Evolutionary conservation across 805 yeast species (phyloP), one percentile per base, ranked within the genome.

Genomic region (Pichia heedii): DNA sequence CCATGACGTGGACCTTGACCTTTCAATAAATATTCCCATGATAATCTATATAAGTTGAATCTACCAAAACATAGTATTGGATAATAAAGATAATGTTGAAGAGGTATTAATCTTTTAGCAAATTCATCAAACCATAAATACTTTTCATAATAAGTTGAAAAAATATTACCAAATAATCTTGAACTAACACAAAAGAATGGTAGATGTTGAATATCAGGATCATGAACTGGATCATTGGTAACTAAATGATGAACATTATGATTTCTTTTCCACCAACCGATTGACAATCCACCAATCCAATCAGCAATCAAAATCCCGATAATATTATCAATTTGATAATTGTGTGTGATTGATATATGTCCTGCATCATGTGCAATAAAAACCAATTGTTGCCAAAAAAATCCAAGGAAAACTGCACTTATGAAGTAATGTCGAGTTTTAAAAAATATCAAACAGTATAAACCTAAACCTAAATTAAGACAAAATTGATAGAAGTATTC

Each of bases 211-310:
- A 87, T 88, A 63, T 87, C 96, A 0, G 96, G 96, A 55, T 87
- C 96, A 57, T 88, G 95, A 2, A 83, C 82, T 0, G 96, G 96
- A 57, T 87, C 95, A 61, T 87, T 87, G n/a, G 96, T 84, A 43
- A 87, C 73, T 41, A 87, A 65, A 59, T 87, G 96, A 62, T 87
- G 96, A n/a, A 87, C 94, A 58, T 87, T 87, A 63, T 87, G 96
- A 61, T 84, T 87, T 41, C 89, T 70, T 54, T 87, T 88, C 96
- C 96, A 87, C 96, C 96, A 87, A 2, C 95, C 95, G 19, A 86
- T 57, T 37, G 95, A 84, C 35, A 87, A 68, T 0, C 96, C 96
- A n/a, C 96, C 96, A 41, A 79, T 62, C 68, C 72, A 87, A 49
- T 84, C 77, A 1, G 95, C 94, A 40, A 87, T 68, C 2, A 76